Evolutionary conservation across 2,329 filamentous ascomycete species (phyloP).

Genomic region (Pseudophaeomoniella oleicola): DNA sequence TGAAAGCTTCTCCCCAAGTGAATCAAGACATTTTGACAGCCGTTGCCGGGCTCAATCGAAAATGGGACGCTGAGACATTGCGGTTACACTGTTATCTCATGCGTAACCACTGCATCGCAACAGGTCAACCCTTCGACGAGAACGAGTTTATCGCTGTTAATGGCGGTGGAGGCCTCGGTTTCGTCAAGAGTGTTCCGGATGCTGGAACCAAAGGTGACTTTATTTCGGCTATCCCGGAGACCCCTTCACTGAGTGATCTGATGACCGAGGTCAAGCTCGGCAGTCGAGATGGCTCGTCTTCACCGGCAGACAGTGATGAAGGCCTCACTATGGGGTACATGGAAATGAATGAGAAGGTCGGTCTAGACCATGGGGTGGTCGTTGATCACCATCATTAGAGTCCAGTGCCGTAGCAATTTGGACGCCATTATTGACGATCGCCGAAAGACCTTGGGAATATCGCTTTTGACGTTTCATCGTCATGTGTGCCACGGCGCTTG

Average conservation of each 20-base stretch:
- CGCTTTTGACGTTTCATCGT: too few relatives aligned
- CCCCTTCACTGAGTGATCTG: not conserved
- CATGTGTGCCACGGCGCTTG: too few relatives aligned
- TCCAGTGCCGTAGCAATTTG: too few relatives aligned
- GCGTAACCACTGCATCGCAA: conserved; percentile 27
- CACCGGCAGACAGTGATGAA: not conserved
- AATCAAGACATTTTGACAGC: conserved; percentile 26
- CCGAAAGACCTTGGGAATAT: too few relatives aligned
- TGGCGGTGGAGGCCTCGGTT: too few relatives aligned
- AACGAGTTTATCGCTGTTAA: not conserved
- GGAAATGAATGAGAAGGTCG: not conserved
- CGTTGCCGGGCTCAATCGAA: conserved; percentile 24
- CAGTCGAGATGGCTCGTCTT: not conserved
- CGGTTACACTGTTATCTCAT: conserved; percentile 28
- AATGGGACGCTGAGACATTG: conserved; percentile 29
- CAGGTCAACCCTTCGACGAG: conserved; percentile 15
- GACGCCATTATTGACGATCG: too few relatives aligned
- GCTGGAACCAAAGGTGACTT: too few relatives aligned
- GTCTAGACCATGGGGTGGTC: not conserved
- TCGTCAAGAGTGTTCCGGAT: too few relatives aligned
- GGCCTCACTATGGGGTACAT: not conserved
- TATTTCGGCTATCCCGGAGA: not conserved
- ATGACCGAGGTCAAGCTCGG: not conserved
- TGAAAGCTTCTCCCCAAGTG: conserved; percentile 9
- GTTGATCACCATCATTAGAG: too few relatives aligned